Conservation (phyloP, 2,329 filamentous ascomycete species). For the Aspergillus cejpii region DNA sequence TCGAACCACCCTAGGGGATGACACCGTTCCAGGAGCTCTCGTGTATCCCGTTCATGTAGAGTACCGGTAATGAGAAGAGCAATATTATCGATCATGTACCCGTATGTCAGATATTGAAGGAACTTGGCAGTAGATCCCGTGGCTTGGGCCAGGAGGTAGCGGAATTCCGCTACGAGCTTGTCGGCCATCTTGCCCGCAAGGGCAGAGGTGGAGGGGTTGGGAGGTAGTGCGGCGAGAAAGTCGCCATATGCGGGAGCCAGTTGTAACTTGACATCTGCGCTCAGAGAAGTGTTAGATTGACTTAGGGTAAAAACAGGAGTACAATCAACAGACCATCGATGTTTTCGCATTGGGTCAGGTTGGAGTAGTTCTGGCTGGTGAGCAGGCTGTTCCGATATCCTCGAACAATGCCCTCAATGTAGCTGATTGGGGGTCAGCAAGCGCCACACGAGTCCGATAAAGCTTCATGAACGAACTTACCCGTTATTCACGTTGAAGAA, state of each 20-base stretch:
- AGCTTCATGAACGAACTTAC: conserved; percentile 45
- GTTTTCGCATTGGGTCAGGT: conserved; percentile 94
- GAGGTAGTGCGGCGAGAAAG: conserved; percentile 86
- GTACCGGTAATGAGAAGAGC: conserved; percentile 96
- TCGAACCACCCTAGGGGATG: conserved; percentile 98
- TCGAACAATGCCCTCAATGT: conserved; percentile 93
- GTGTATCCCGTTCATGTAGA: conserved; percentile 91
- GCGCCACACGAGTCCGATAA: neutral
- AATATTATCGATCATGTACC: conserved; percentile 99
- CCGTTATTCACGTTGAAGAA: conserved; percentile 93
- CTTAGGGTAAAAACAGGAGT: neutral
- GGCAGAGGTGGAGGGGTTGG: conserved; percentile 91
- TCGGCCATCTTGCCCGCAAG: conserved; percentile 94
- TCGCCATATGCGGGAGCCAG: conserved; percentile 95
- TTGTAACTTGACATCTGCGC: conserved; percentile 88
- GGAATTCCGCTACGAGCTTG: conserved; percentile 95
- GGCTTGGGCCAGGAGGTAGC: conserved; percentile 90
- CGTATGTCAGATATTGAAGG: conserved; percentile 97
- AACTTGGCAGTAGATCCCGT: conserved; percentile 87
- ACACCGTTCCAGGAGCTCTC: conserved; percentile 89
- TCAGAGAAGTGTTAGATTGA: neutral
- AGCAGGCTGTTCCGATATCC: conserved; percentile 93
- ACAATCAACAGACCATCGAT: conserved; percentile 68
- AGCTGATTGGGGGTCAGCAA: conserved; percentile 50
- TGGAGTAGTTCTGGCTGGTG: conserved; percentile 84